Evolutionary conservation across 2,329 filamentous ascomycete species (phyloP), one percentile per base, ranked within the genome.

Genomic region (Dothideomycetidae sp.): DNA sequence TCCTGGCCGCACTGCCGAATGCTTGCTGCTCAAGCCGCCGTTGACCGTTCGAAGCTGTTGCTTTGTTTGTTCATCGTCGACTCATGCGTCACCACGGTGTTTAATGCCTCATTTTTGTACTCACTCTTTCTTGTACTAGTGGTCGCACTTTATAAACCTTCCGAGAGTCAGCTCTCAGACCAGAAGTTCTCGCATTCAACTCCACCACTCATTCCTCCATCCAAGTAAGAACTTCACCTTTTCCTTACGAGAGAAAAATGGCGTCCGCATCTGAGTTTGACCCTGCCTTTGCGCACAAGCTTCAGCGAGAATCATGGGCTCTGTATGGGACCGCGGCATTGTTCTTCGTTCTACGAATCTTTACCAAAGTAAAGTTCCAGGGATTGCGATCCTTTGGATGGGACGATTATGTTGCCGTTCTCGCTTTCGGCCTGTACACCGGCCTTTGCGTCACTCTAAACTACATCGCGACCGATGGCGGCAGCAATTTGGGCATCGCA

Each of bases 381-480:
- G 32, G 39, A 29, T 53, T 62, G 44, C 58, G 54, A 31, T 57
- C 57, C 5, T 61, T 72, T 14, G 65, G 70, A 44, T 47, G 64
- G 21, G 72, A 75, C 45, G 72, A 76, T 48, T 73, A 64, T 47
- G 54, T 71, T 13, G 75, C 75, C 66, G 29, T 67, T 10, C 57
- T 72, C 39, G 62, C 42, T 13, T 36, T 37, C 14, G 29, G 37
- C 10, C 52, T 56, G 17, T 65, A 64, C 41, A 64, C 60, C 0
- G 48, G 50, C 3, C 50, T 66, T 7, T 50, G 63, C 1, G 53
- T 62, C n/a, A 59, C 54, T 37, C 44, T 64, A 36, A 64, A 64
- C 42, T 46, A 55, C 15, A 62, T 61, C 29, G 53, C 53, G 11
- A 41, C 44, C 3, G 59, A 59, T 13, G 62, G 62, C 28, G 61